These are phyloP conservation scores for Thelephora ganbajun DNA, from an alignment of 768 basidiomycete species.

Conservation along the genomic window DNA sequence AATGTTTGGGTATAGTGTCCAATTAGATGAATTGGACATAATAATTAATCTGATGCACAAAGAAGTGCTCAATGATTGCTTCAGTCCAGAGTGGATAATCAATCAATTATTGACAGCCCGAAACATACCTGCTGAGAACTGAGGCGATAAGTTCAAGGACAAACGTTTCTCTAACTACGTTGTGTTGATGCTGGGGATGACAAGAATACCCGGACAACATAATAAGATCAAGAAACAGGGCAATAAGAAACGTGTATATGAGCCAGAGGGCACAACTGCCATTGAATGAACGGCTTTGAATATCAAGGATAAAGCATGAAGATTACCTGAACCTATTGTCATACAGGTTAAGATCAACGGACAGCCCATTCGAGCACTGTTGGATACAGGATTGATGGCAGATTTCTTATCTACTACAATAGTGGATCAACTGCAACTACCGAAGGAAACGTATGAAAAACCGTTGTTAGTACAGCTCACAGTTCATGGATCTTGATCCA, in stretches of 20 bases:
- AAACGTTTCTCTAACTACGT: neutral
- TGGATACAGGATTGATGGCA: constrained; percentile 16
- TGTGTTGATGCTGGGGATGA: neutral
- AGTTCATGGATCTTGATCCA: constrained; percentile 16
- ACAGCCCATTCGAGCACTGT: constrained; percentile 4
- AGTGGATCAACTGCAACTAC: constrained; percentile 14
- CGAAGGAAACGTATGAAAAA: constrained; percentile 7
- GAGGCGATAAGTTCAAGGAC: neutral
- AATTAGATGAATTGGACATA: neutral
- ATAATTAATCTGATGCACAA: neutral
- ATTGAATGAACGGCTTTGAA: neutral
- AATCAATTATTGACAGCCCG: neutral
- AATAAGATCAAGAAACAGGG: neutral
- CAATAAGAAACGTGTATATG: neutral
- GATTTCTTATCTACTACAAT: constrained; percentile 20
- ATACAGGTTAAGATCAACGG: constrained; percentile 11
- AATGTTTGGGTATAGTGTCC: neutral
- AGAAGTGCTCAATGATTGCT: neutral
- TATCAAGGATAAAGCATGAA: neutral
- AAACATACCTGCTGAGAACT: neutral
- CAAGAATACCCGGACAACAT: neutral
- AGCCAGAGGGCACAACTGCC: neutral
- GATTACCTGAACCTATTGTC: constrained; percentile 7
- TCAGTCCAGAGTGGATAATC: neutral
- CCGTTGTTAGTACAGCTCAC: constrained; percentile 17